phyloP scores from a whole-genome alignment of 345 rosid genomes.

The Linum lewisii region DNA sequence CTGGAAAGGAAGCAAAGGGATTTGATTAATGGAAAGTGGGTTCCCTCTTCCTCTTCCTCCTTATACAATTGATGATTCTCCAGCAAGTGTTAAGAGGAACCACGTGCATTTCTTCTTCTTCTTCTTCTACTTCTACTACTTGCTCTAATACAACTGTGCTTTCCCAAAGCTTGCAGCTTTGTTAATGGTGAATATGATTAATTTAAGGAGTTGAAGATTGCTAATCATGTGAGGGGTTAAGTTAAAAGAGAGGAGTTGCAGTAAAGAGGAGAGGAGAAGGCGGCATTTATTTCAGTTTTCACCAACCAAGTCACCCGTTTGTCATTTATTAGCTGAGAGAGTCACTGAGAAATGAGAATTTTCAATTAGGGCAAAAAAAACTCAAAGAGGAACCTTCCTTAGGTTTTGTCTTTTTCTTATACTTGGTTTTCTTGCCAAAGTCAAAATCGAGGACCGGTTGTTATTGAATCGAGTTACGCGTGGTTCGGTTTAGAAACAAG shows the following conservation, averaged over 20 bases:
- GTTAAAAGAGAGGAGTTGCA: no score
- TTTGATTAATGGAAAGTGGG: constrained; percentile 22
- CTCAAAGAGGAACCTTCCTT: not conserved
- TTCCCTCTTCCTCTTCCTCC: not conserved
- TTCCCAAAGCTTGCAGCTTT: not conserved
- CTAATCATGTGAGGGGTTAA: no score
- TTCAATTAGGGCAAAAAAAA: no score
- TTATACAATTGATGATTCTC: not conserved
- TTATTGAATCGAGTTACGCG: no score
- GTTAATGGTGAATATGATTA: no score
- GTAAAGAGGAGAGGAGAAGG: constrained; percentile 5
- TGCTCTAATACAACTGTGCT: not conserved
- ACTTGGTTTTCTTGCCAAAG: no score
- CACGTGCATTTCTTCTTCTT: constrained; percentile 46
- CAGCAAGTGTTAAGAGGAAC: constrained; percentile 20
- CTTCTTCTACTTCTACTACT: constrained; percentile 6
- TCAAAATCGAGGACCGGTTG: no score
- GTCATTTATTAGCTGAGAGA: constrained; percentile 8
- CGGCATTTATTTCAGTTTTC: constrained; percentile 15
- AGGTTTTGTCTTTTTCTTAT: no score
- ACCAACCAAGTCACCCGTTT: constrained; percentile 13
- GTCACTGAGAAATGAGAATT: no score
- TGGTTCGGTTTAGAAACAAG: no score
- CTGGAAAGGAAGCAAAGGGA: constrained; percentile 47
- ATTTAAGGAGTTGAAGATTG: no score